These are phyloP conservation scores for Marchantia polymorpha DNA, from an alignment of 225 moss, liverwort and hornwort species.

Conservation along the genomic window DNA sequence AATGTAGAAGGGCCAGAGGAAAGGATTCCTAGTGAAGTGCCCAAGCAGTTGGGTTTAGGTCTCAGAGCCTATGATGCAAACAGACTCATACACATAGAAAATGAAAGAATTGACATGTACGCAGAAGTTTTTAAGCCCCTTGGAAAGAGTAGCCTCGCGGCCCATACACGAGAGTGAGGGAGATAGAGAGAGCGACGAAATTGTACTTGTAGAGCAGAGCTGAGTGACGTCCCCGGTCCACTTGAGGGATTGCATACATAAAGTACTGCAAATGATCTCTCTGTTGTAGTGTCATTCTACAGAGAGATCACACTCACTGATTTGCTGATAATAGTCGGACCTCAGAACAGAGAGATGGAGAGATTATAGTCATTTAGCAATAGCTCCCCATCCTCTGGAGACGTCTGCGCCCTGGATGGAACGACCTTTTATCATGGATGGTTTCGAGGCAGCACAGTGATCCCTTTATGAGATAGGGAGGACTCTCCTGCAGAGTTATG, in stretches of 20 bases:
- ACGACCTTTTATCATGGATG: background rate
- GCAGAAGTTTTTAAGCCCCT: background rate
- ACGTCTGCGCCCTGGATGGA: background rate
- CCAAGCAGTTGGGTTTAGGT: background rate
- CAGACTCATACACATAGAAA: background rate
- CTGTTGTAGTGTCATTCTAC: no score
- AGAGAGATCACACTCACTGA: background rate
- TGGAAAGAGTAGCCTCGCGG: background rate
- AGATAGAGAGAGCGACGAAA: background rate
- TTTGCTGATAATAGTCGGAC: background rate
- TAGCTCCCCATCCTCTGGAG: background rate
- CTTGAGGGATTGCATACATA: background rate
- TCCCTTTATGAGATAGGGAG: background rate
- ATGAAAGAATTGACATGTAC: background rate
- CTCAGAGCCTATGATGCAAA: background rate
- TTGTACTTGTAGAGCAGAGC: constrained; percentile 11
- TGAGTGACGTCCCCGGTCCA: background rate
- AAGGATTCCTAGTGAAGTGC: background rate
- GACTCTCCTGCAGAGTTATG: background rate
- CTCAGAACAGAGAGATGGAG: background rate
- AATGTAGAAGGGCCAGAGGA: background rate
- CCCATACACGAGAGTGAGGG: background rate
- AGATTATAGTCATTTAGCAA: background rate
- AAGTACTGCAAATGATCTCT: background rate
- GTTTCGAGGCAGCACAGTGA: background rate